Evolutionary conservation across 495 filamentous ascomycete species (phyloP).

Genomic region (Xylaria castorea): DNA sequence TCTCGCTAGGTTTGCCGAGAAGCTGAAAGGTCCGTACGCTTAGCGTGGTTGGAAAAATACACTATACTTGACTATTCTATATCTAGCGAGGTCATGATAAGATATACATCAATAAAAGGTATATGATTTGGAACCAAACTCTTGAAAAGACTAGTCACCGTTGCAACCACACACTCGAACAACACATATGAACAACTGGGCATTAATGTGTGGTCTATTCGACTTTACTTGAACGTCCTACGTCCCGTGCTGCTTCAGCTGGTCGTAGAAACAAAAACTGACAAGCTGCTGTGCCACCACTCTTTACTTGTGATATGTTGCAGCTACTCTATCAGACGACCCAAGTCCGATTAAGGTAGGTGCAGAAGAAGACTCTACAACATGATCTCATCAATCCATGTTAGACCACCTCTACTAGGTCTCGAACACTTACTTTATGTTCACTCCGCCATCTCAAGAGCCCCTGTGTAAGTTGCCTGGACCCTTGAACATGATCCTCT

Average conservation of each 20-base stretch:
- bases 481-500: conserved; percentile 10
- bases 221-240: neutral
- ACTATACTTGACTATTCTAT: neutral
- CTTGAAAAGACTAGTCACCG: neutral
- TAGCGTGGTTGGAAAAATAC: neutral
- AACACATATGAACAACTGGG: neutral
- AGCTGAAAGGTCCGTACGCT: conserved; percentile 12
- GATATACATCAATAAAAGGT: neutral
- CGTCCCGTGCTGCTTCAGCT: neutral
- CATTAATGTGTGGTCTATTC: neutral
- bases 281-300: neutral
- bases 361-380: neutral
- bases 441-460: neutral
- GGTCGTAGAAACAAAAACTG: neutral
- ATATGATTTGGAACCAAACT: neutral
- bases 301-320: neutral
- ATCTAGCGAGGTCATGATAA: neutral
- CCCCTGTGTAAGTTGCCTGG: conserved; percentile 8
- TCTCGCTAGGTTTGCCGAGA: neutral
- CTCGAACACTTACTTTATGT: neutral
- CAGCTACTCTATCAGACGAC: neutral
- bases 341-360: neutral
- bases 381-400: neutral
- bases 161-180: conserved; percentile 9
- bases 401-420: too few species aligned